A percentile compares a stretch with the other conserved stretches of the same genome.
Evolutionary conservation across 1,139 yeast species (phyloP).

Genomic region (Nadsonia commutata): DNA sequence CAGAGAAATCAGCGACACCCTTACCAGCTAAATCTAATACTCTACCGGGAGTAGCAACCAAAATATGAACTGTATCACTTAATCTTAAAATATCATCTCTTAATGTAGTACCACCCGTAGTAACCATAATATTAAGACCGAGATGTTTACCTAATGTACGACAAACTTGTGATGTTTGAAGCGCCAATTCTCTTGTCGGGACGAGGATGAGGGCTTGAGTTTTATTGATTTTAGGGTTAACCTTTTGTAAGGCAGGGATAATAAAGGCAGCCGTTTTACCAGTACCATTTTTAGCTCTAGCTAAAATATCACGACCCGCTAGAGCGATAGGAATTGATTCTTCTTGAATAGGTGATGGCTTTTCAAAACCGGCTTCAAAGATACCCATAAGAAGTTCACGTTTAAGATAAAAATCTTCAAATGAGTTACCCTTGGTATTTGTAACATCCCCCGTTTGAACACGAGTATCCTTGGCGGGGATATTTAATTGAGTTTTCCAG

Average conservation of each 20-base stretch:
- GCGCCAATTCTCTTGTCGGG: conserved; percentile 92
- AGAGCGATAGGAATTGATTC: conserved; percentile 93
- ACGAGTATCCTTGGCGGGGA: conserved; percentile 76
- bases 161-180: conserved; percentile 93
- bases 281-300: conserved; percentile 97
- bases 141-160: conserved; percentile 93
- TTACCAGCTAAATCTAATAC: conserved; percentile 88
- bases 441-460: conserved; percentile 96
- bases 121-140: conserved; percentile 89
- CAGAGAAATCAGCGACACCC: conserved; percentile 71
- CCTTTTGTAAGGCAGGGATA: conserved; percentile 71
- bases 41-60: conserved; percentile 96
- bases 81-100: conserved; percentile 90
- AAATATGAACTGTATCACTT: conserved; percentile 78
- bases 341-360: conserved; percentile 97
- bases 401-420: conserved; percentile 84
- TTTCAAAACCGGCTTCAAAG: conserved; percentile 96
- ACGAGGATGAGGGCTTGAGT: conserved; percentile 83
- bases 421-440: conserved; percentile 77
- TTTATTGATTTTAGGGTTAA: conserved; percentile 70
- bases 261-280: conserved; percentile 97
- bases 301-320: conserved; percentile 90
- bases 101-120: conserved; percentile 95
- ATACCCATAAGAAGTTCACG: conserved; percentile 95
- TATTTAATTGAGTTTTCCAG: conserved; percentile 64